Conservation (phyloP, 352 stramenopile species). For the Elongisporangium prolatum region DNA sequence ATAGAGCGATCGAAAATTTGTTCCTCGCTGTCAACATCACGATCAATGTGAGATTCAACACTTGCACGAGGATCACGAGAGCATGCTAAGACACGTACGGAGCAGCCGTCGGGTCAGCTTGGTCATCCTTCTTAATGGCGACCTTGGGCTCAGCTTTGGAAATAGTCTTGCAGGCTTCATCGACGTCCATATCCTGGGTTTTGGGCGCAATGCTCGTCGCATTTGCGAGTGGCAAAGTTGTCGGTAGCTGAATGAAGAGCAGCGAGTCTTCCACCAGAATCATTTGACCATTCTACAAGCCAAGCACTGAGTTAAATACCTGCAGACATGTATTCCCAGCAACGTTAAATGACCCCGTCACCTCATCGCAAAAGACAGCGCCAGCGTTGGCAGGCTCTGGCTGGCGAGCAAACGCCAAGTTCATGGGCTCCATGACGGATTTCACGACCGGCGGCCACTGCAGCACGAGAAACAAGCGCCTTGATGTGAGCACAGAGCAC, state of each 20-base stretch:
- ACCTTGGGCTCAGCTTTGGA: slow-evolving; percentile 4
- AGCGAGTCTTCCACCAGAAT: slow-evolving; percentile 60
- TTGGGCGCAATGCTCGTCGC: slow-evolving; percentile 24
- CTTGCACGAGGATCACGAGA: neutral
- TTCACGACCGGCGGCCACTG: slow-evolving; percentile 78
- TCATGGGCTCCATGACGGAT: slow-evolving; percentile 82
- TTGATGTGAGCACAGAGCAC: too few species aligned
- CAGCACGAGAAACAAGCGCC: neutral
- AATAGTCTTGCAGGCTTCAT: too few species aligned
- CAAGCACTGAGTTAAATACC: neutral
- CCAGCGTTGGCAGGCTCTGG: slow-evolving; percentile 57
- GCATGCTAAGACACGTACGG: neutral
- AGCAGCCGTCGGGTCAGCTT: slow-evolving; percentile 2
- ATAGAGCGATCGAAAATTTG: slow-evolving; percentile 71
- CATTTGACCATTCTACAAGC: slow-evolving; percentile 24
- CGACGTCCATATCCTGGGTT: slow-evolving; percentile 26
- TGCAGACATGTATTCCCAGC: too few species aligned
- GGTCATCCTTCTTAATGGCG: neutral
- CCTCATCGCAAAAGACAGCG: slow-evolving; percentile 58
- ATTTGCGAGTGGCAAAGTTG: slow-evolving; percentile 68
- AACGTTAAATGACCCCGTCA: too few species aligned
- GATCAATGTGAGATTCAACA: neutral
- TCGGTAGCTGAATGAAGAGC: slow-evolving; percentile 82
- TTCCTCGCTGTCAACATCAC: slow-evolving; percentile 29
- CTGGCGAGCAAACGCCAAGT: slow-evolving; percentile 56